A percentile compares a stretch with the other conserved stretches of the same genome.
Evolutionary conservation across 148 eudicot species (phyloP).

Genomic region (Linanthus parryae): DNA sequence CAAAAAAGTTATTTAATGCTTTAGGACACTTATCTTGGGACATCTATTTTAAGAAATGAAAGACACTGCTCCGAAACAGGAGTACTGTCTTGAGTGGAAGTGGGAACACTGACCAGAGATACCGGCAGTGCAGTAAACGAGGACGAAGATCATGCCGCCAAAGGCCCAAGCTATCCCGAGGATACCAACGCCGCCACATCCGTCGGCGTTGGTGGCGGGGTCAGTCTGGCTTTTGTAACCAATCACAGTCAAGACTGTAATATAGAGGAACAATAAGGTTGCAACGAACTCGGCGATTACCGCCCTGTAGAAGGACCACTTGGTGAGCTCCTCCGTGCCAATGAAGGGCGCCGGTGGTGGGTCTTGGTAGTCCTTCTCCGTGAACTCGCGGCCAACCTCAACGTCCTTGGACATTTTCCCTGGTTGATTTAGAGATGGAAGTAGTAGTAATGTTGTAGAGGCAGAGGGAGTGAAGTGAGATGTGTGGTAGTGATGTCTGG

Average conservation of each 20-base stretch:
- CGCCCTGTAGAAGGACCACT: conserved; percentile 39
- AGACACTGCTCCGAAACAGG: no score
- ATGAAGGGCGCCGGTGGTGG: conserved; percentile 36
- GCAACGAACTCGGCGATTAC: conserved; percentile 23
- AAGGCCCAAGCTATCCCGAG: conserved; percentile 11
- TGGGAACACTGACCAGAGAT: conserved; percentile 8
- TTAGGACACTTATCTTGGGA: no score
- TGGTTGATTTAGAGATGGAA: neutral
- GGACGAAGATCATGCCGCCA: conserved; percentile 10
- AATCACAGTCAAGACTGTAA: conserved; percentile 28
- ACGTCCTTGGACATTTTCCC: conserved; percentile 18
- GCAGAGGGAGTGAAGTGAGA: neutral
- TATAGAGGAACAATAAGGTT: conserved; percentile 27
- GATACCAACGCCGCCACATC: conserved; percentile 10
- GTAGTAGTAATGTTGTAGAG: no score
- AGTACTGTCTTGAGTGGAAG: no score
- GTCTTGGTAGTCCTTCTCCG: conserved; percentile 36
- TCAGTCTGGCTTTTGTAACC: conserved; percentile 21
- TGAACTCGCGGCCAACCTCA: conserved; percentile 19
- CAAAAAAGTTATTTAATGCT: no score
- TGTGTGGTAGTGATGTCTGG: neutral
- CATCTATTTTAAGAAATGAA: no score
- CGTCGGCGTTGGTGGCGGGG: neutral
- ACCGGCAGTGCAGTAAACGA: conserved; percentile 9
- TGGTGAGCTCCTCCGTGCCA: conserved; percentile 23